A percentile compares a stretch with the other conserved stretches of the same genome.
phyloP scores from a whole-genome alignment of 345 rosid genomes.

The Melaleuca alternifolia region DNA sequence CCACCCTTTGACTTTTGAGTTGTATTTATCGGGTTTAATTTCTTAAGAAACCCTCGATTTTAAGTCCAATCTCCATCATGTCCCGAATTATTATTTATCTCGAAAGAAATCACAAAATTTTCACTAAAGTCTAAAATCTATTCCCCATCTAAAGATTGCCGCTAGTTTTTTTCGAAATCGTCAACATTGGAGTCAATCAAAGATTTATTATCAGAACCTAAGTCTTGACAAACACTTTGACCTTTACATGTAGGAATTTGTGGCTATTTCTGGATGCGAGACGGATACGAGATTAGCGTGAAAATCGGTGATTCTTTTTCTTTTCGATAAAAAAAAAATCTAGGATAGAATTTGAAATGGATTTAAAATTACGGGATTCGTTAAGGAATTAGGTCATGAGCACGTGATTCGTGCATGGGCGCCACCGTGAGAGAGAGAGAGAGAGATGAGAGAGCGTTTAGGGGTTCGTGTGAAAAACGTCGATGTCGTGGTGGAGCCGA shows the following conservation, averaged over 20 bases:
- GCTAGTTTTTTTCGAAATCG: no score
- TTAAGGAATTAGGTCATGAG: background rate
- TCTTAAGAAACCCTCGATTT: no score
- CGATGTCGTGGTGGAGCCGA: background rate
- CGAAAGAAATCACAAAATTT: background rate
- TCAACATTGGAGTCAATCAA: background rate
- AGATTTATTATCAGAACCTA: no score
- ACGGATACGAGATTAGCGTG: fast-evolving
- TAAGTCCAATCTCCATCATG: background rate
- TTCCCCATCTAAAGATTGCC: background rate
- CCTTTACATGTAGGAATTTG: background rate
- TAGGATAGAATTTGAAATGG: fast-evolving
- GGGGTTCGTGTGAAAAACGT: background rate
- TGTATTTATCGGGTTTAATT: background rate
- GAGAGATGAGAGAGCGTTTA: background rate
- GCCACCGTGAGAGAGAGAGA: no score
- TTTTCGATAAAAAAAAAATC: background rate
- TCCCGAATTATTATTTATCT: no score
- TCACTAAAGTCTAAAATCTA: no score
- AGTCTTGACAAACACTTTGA: background rate
- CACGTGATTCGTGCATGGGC: background rate
- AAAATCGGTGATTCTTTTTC: no score
- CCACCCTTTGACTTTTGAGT: background rate
- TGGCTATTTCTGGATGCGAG: background rate
- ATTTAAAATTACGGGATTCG: background rate